Conservation (phyloP, 2,329 filamentous ascomycete genomes). For the Colletotrichum magnum region DNA sequence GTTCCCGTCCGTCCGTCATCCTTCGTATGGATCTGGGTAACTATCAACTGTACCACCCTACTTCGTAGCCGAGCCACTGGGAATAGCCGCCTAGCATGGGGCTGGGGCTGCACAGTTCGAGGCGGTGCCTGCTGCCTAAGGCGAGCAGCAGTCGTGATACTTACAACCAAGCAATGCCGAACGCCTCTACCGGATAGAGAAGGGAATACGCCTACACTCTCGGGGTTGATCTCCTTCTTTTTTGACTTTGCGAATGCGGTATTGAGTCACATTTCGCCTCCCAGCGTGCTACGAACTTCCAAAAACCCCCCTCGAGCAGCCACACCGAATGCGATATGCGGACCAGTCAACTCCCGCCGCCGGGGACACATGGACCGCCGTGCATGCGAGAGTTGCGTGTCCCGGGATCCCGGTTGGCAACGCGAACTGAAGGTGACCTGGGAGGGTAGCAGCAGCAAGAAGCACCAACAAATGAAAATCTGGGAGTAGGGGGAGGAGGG, state of each 20-base stretch:
- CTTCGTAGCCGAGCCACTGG: constrained; percentile 16
- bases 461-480: no score
- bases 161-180: background rate
- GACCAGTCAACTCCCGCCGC: constrained; percentile 18
- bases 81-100: constrained; percentile 1
- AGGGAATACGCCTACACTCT: background rate
- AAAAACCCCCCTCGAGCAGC: background rate
- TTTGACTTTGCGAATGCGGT: constrained; percentile 13
- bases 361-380: constrained; percentile 33
- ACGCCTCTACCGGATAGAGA: background rate
- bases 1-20: background rate
- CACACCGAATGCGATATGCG: background rate
- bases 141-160: background rate
- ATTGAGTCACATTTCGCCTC: constrained; percentile 17
- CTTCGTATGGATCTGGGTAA: background rate
- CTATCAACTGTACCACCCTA: background rate
- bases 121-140: constrained; percentile 29
- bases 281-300: constrained; percentile 5
- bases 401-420: constrained; percentile 1
- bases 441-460: background rate
- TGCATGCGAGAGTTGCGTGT: constrained; percentile 13
- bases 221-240: background rate
- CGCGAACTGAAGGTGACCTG: background rate
- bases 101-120: constrained; percentile 23
- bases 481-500: background rate